phyloP scores from a whole-genome alignment of 805 yeast species.

The Allodekkera sacchari region DNA sequence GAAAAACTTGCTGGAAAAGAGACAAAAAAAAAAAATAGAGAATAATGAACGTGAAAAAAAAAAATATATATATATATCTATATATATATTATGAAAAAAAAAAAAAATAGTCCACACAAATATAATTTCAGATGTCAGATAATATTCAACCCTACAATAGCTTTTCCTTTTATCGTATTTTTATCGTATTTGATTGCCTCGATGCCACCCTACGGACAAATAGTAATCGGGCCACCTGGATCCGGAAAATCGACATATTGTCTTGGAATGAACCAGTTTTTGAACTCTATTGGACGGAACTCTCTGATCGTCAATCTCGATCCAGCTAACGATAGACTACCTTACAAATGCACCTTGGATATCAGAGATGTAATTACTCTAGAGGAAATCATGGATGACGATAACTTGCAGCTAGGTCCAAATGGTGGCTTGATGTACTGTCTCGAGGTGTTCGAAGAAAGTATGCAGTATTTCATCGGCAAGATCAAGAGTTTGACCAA shows the following conservation, averaged over 20 bases:
- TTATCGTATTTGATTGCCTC: not conserved
- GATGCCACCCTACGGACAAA: slow-evolving; percentile 68
- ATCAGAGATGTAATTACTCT: slow-evolving; percentile 48
- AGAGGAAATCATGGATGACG: slow-evolving; percentile 53
- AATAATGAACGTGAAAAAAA: not conserved
- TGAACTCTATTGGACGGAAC: slow-evolving; percentile 89
- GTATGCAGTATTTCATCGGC: slow-evolving; percentile 49
- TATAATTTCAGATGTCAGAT: not conserved
- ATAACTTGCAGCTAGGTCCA: slow-evolving; percentile 42
- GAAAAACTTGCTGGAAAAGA: no score
- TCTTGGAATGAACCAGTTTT: slow-evolving; percentile 84
- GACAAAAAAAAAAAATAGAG: not conserved
- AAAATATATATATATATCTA: no score
- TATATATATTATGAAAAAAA: not conserved
- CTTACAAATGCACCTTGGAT: slow-evolving; percentile 48
- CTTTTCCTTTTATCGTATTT: not conserved
- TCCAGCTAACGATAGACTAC: slow-evolving; percentile 59
- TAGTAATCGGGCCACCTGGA: slow-evolving; percentile 97
- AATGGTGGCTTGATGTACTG: slow-evolving; percentile 90
- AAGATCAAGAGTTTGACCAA: slow-evolving; percentile 49
- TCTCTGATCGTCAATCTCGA: slow-evolving; percentile 81
- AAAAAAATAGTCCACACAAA: not conserved
- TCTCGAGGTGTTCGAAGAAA: slow-evolving; percentile 54
- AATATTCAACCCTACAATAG: not conserved
- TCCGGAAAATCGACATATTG: slow-evolving; percentile 95